Base-by-base conservation (phyloP, 225 moss, liverwort and hornwort species). In the Pseudoscleropodium purum region DNA sequence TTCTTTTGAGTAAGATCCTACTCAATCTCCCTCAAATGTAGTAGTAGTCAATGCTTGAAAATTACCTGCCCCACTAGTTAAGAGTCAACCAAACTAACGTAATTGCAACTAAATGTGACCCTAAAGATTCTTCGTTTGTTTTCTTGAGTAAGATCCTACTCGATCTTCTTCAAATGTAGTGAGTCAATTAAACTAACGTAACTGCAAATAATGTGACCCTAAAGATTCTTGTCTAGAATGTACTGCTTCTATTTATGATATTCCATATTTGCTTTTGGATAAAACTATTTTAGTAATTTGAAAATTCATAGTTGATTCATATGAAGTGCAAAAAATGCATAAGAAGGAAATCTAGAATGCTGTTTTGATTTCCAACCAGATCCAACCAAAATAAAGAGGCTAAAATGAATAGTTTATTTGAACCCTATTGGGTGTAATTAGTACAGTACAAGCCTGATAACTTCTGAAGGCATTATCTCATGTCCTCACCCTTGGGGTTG, bases 201-300 rank as follows among this genome's bases (percentile, higher is more conserved):
- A 16, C 0, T 11, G 2, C 39, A 27, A 12, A 0, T 80, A 9
- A 4, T n/a, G 11, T 27, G 4, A n/a, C 4, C 10, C 26, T n/a
- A 26, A 6, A 56, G 4, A 79, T 79, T 78, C 15, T 21, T 78
- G 1, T 1, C 0, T 36, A 6, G 9, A 54, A 24, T 14, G 5
- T 15, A 54, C 1, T 27, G 0, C 2, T 57, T 27, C n/a, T 18
- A 79, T 39, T n/a, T 10, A 11, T 59, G 1, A 79, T 29, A n/a
- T 27, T 27, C 39, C 2, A n/a, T 0, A 11, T 27, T 18, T 7
- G 0, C 5, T 59, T 59, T 29, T 2, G 11, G 11, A 27, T 27
- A 39, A n/a, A 11, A 1, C 21, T 76, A 21, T 51, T 45, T 45
- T 3, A 6, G 0, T 74, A 9, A 29, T 45, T 76, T 39, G 4